A percentile compares a stretch with the other conserved stretches of the same genome.
Conservation (phyloP, 768 basidiomycete species). For the Rhodotorula toruloides region DNA sequence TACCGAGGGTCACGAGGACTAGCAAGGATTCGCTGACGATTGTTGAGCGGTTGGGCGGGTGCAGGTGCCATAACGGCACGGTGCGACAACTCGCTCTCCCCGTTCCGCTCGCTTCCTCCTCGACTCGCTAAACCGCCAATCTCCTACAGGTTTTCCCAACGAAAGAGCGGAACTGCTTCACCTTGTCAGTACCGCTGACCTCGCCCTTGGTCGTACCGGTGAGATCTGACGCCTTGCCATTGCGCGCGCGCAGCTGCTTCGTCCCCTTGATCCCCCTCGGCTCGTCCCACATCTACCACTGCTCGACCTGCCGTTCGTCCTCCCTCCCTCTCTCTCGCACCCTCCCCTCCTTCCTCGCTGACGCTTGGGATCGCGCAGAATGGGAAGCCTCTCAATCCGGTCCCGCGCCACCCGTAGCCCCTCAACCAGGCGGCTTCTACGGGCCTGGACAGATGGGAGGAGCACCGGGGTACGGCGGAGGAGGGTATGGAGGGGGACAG, state of each 20-base stretch:
- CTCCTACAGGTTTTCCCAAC: too few species aligned
- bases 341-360: not conserved
- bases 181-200: not conserved
- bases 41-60: not conserved
- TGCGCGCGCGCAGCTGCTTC: constrained; percentile 8
- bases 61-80: constrained; percentile 7
- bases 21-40: not conserved
- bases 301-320: constrained; percentile 25
- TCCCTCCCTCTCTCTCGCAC: not conserved
- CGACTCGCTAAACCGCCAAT: not conserved
- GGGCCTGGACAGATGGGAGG: too few species aligned
- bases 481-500: constrained; percentile 17
- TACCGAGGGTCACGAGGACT: not conserved
- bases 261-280: constrained; percentile 29
- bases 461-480: constrained; percentile 7
- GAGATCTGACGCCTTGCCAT: not conserved
- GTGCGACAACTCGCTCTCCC: not conserved
- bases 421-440: constrained; percentile 15
- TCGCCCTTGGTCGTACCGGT: too few species aligned
- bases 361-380: not conserved
- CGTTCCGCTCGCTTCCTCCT: not conserved
- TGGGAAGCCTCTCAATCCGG: constrained; percentile 26
- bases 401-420: constrained; percentile 12
- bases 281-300: constrained; percentile 20
- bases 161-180: constrained; percentile 19